These are phyloP conservation scores for Phanerochaete sordida DNA, from an alignment of 768 basidiomycete species.

Conservation along the genomic window DNA sequence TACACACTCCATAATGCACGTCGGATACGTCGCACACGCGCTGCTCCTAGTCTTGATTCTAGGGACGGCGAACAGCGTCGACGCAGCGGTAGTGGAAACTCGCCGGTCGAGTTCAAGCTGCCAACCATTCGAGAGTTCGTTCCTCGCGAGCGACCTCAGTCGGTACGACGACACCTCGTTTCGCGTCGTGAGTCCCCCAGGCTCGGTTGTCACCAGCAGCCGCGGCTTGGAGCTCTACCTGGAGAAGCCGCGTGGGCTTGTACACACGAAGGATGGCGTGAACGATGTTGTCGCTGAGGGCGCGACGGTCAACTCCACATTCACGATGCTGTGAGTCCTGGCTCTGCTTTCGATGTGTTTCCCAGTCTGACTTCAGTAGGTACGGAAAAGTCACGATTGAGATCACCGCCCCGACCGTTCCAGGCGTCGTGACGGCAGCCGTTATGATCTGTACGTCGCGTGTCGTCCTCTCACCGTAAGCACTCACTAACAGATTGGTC, in stretches of 20 bases:
- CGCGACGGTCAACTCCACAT: conserved; percentile 40
- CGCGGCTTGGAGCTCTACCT: conserved; percentile 32
- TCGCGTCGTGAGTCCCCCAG: conserved; percentile 26
- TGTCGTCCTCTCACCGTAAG: background rate
- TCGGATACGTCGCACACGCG: background rate
- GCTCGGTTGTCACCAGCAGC: conserved; percentile 24
- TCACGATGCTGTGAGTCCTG: conserved; percentile 28
- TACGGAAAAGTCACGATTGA: conserved; percentile 34
- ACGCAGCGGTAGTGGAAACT: background rate
- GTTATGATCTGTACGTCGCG: conserved; percentile 34
- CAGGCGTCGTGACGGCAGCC: conserved; percentile 38
- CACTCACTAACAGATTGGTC: background rate
- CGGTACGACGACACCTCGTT: conserved; percentile 19
- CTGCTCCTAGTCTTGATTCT: background rate
- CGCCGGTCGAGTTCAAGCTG: conserved; percentile 17
- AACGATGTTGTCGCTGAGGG: conserved; percentile 35
- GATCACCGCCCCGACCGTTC: conserved; percentile 27
- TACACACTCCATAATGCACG: background rate
- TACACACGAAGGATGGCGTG: conserved; percentile 29
- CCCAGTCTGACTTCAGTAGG: conserved; percentile 15
- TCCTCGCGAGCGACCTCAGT: conserved; percentile 15
- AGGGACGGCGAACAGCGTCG: background rate
- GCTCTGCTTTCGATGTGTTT: background rate
- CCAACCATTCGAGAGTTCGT: conserved; percentile 26
- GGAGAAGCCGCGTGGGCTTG: conserved; percentile 26